Conservation (phyloP, 1,139 yeast species). For the Blastobotrys aristatus region DNA sequence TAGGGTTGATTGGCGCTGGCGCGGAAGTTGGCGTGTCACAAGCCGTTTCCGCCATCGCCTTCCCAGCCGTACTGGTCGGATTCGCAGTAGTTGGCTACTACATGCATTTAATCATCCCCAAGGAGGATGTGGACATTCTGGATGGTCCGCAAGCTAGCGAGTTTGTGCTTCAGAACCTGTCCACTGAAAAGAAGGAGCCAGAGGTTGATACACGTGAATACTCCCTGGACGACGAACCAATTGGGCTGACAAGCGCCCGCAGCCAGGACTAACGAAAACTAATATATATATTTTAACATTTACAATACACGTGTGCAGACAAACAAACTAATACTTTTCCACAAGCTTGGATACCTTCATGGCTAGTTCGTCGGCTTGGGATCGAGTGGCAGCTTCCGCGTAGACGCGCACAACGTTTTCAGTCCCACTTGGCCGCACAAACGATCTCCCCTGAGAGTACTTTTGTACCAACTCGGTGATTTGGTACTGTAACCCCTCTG, state of each 20-base stretch:
- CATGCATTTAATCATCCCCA: conserved; percentile 61
- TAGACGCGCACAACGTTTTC: conserved; percentile 96
- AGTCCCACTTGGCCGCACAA: conserved; percentile 96
- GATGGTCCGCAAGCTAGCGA: conserved; percentile 75
- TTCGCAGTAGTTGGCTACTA: conserved; percentile 58
- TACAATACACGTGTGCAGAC: no score
- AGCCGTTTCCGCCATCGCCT: conserved; percentile 90
- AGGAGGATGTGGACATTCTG: conserved; percentile 52
- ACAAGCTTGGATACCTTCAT: conserved; percentile 40
- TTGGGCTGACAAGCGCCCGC: no score
- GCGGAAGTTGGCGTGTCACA: conserved; percentile 83
- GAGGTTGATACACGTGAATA: no score
- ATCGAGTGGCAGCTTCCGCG: conserved; percentile 70
- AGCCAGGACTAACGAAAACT: no score
- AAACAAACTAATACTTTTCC: conserved; percentile 24
- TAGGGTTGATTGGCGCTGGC: conserved; percentile 64
- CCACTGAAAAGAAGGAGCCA: background rate
- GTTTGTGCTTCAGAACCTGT: conserved; percentile 41
- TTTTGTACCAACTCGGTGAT: conserved; percentile 63
- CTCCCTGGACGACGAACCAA: no score
- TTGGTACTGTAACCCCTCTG: conserved; percentile 67
- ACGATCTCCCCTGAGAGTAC: conserved; percentile 68
- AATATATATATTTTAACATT: no score
- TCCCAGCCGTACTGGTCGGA: conserved; percentile 74
- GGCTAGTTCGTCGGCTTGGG: conserved; percentile 53